Percentiles rank a stretch among this genome's conserved stretches.
Evolutionary conservation across 352 stramenopile species (phyloP).

Genomic region (Pythium utonaiense): DNA sequence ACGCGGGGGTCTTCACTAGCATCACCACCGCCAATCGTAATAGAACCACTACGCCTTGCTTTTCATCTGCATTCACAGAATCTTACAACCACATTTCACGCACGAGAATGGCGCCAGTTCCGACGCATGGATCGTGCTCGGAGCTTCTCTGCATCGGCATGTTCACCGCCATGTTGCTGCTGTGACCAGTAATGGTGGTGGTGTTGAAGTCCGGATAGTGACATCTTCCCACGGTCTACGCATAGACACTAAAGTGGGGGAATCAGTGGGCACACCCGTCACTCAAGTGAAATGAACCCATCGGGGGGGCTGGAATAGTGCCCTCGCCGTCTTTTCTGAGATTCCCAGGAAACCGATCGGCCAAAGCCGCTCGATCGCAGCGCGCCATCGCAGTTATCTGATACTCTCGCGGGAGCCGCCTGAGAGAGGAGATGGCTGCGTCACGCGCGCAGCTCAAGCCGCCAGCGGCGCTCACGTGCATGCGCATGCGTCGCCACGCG

Average conservation of each 20-base stretch:
- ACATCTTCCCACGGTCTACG: no score
- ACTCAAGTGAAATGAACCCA: constrained; percentile 17
- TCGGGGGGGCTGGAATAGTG: not conserved
- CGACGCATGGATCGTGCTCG: no score
- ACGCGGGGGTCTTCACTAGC: not conserved
- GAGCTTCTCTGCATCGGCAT: no score
- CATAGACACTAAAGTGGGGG: no score
- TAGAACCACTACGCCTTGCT: constrained; percentile 5
- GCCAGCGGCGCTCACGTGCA: not conserved
- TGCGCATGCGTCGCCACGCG: constrained; percentile 35
- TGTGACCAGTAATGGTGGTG: no score
- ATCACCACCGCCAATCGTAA: not conserved
- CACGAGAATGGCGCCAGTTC: no score
- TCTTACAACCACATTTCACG: no score
- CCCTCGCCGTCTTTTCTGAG: constrained; percentile 1
- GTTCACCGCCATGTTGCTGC: no score
- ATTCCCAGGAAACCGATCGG: constrained; percentile 9
- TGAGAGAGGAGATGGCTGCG: not conserved
- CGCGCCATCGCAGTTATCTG: not conserved
- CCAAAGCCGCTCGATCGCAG: not conserved
- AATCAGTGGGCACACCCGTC: not conserved
- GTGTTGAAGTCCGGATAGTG: no score
- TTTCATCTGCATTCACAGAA: not conserved
- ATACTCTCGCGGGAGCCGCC: not conserved
- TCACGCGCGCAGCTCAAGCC: not conserved